A percentile compares a stretch with the other conserved stretches of the same genome.
Evolutionary conservation across 495 filamentous ascomycete genomes (phyloP).

Genomic region (Penicillium pulvis): DNA sequence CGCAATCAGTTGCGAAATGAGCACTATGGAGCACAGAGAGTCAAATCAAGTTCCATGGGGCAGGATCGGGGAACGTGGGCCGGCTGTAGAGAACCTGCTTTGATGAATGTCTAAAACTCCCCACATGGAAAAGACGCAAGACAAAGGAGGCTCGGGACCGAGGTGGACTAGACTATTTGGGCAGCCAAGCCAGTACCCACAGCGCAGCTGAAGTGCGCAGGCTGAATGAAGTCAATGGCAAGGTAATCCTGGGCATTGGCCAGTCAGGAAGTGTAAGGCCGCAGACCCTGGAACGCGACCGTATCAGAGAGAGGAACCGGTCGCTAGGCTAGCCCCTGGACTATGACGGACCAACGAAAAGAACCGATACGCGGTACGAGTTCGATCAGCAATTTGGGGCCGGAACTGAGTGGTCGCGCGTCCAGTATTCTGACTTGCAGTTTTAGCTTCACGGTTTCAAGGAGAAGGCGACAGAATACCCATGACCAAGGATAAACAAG

Average conservation of each 20-base stretch:
- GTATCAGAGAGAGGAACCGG: constrained; percentile 27
- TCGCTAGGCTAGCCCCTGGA: constrained; percentile 26
- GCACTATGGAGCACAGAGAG: neutral
- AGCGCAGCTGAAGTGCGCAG: constrained; percentile 12
- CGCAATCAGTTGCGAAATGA: neutral
- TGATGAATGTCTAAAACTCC: constrained; percentile 20
- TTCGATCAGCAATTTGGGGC: constrained; percentile 26
- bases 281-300: constrained; percentile 34
- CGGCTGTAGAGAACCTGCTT: constrained; percentile 28
- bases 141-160: constrained; percentile 29
- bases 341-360: constrained; percentile 24
- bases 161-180: constrained; percentile 1
- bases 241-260: constrained; percentile 25
- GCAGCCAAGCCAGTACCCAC: neutral
- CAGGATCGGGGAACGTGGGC: constrained; percentile 22
- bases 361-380: constrained; percentile 20
- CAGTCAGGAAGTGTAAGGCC: constrained; percentile 24
- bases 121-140: constrained; percentile 30
- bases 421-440: neutral
- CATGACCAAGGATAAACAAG: neutral
- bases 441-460: constrained; percentile 1
- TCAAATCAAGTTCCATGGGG: constrained; percentile 20
- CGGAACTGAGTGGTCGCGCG: constrained; percentile 4
- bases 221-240: constrained; percentile 34
- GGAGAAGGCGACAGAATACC: neutral